Conservation (phyloP, 163 green algal genomes). For the Prototheca stagnorum region DNA sequence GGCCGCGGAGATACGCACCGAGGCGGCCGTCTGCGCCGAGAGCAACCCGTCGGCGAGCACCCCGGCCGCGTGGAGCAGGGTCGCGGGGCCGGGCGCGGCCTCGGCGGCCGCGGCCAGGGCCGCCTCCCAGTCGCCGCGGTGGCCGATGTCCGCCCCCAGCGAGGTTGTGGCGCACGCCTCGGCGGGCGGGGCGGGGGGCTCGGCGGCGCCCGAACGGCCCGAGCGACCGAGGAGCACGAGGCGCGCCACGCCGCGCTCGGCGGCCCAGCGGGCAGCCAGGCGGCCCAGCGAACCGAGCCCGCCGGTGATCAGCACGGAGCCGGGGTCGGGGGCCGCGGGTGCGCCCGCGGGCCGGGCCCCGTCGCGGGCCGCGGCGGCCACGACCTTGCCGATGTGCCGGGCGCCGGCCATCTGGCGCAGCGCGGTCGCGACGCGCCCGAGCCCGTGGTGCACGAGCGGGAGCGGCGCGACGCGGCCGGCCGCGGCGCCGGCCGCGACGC, state of each 20-base stretch:
- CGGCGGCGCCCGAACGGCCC: not conserved
- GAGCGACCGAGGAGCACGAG: constrained; percentile 2
- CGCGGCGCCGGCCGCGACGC: constrained; percentile 48
- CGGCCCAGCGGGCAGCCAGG: constrained; percentile 47
- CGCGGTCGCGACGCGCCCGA: constrained; percentile 37
- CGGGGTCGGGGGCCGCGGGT: too few relatives aligned
- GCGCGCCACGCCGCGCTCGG: constrained; percentile 3
- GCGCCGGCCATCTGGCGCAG: constrained; percentile 70
- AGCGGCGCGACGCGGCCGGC: too few relatives aligned
- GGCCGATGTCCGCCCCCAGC: constrained; percentile 3
- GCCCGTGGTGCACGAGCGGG: constrained; percentile 35
- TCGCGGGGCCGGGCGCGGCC: not conserved
- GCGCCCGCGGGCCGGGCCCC: too few relatives aligned
- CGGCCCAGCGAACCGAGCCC: constrained; percentile 61
- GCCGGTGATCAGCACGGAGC: constrained; percentile 43
- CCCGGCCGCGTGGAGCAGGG: constrained; percentile 5
- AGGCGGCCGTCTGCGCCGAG: constrained; percentile 21
- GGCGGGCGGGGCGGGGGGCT: too few relatives aligned
- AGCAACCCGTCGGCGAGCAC: constrained; percentile 22
- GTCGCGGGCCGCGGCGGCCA: too few relatives aligned
- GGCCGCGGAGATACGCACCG: constrained; percentile 13
- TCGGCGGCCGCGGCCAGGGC: not conserved
- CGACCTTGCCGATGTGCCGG: constrained; percentile 72
- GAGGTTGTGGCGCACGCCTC: too few relatives aligned
- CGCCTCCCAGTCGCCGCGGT: not conserved